phyloP scores from a whole-genome alignment of 495 filamentous ascomycete species.

The Podospora sp. region DNA sequence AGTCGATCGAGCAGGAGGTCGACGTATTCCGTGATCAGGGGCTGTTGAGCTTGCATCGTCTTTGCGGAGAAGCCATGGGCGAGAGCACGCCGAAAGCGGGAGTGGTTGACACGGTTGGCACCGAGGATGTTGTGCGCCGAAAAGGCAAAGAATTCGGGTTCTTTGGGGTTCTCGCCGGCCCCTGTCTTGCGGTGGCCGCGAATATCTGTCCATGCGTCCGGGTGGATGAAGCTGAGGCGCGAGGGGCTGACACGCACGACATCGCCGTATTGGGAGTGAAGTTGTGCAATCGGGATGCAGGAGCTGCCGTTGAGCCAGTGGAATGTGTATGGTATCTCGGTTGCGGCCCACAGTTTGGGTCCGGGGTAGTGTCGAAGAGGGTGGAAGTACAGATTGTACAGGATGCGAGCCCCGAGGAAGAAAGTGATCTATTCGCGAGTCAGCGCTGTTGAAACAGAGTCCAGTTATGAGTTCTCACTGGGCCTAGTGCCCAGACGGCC shows the following conservation, averaged over 20 bases:
- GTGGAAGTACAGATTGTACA: conserved; percentile 59
- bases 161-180: conserved; percentile 36
- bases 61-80: conserved; percentile 53
- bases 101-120: conserved; percentile 41
- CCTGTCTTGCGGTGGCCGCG: conserved; percentile 42
- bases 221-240: conserved; percentile 57
- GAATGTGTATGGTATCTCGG: conserved; percentile 39
- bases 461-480: too few species aligned
- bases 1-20: conserved; percentile 44
- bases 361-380: conserved; percentile 57
- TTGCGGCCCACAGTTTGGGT: conserved; percentile 46
- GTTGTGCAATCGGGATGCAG: conserved; percentile 10
- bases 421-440: too few species aligned
- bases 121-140: conserved; percentile 29
- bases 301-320: conserved; percentile 19
- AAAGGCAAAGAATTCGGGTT: conserved; percentile 35
- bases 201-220: conserved; percentile 61
- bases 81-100: conserved; percentile 46
- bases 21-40: conserved; percentile 39
- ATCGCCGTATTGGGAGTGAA: conserved; percentile 56
- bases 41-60: conserved; percentile 43
- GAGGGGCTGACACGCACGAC: conserved; percentile 59
- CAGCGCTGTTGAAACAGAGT: too few species aligned
- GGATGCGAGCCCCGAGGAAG: neutral
- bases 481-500: too few species aligned